Evolutionary conservation across 352 stramenopile species (phyloP).

Genomic region (Phytophthora colocasiae): DNA sequence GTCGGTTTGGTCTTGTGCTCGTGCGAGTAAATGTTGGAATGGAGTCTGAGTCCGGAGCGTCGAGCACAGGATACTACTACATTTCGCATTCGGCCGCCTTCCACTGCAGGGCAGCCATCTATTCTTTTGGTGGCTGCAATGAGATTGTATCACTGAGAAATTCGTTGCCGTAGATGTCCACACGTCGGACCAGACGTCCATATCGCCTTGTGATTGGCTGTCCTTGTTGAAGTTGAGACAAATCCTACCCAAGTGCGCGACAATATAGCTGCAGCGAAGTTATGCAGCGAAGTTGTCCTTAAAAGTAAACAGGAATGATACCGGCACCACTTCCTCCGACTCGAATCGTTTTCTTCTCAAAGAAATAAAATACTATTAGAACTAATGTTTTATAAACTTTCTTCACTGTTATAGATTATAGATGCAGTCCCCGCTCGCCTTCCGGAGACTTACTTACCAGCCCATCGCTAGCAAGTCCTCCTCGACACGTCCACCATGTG

Average conservation of each 20-base stretch:
- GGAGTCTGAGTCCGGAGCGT: neutral
- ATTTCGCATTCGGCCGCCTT: neutral
- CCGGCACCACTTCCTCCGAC: no score
- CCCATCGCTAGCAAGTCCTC: conserved; percentile 13
- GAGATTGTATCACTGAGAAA: neutral
- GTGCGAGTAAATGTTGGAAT: conserved; percentile 27
- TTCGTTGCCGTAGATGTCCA: no score
- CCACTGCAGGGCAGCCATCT: neutral
- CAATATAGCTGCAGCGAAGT: neutral
- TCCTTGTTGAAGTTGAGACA: no score
- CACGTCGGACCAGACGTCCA: no score
- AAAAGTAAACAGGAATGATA: neutral
- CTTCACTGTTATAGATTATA: no score
- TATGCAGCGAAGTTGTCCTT: no score
- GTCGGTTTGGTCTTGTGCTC: neutral
- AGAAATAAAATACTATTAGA: no score
- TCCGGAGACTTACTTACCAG: conserved; percentile 3
- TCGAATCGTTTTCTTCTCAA: no score
- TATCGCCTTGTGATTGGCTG: no score
- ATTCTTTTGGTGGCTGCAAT: neutral
- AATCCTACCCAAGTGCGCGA: neutral
- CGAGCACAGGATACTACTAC: neutral
- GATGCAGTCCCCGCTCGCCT: no score
- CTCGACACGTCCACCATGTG: conserved; percentile 11
- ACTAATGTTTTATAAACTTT: no score